Conservation (phyloP, 2,329 filamentous ascomycete species). For the Fusarium tuaranense region DNA sequence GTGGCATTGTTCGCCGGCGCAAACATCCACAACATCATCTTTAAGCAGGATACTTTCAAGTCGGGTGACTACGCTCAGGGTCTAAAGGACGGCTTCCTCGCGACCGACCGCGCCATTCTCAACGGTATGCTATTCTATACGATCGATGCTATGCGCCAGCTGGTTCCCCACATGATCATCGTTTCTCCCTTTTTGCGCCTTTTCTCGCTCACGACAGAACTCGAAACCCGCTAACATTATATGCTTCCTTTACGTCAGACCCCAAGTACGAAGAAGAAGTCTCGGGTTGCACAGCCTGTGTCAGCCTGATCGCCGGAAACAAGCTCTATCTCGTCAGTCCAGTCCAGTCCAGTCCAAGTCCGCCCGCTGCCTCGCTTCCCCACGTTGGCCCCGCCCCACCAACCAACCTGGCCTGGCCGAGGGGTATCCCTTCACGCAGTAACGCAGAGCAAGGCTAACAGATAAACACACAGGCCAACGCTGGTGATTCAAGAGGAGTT, state of each 20-base stretch:
- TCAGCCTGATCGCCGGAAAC: conserved; percentile 86
- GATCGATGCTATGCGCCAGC: conserved; percentile 57
- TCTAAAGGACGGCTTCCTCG: conserved; percentile 95
- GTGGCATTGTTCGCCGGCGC: conserved; percentile 94
- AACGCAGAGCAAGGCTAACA: conserved; percentile 30
- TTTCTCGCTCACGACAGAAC: neutral
- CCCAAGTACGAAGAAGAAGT: conserved; percentile 98
- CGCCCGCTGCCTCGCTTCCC: conserved; percentile 23
- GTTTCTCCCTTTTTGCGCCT: neutral
- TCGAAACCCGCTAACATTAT: conserved; percentile 22
- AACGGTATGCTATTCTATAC: conserved; percentile 66
- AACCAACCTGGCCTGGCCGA: conserved; percentile 13
- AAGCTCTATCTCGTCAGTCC: conserved; percentile 91
- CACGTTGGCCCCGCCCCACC: conserved; percentile 27
- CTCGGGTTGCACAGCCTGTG: conserved; percentile 96
- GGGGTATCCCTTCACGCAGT: conserved; percentile 17
- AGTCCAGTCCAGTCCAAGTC: conserved; percentile 45
- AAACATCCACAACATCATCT: conserved; percentile 92
- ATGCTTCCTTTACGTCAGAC: conserved; percentile 66
- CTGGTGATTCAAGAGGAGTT: conserved; percentile 94
- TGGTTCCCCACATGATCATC: conserved; percentile 17
- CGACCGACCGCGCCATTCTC: conserved; percentile 94
- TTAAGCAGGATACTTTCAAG: conserved; percentile 95
- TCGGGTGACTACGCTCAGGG: conserved; percentile 93
- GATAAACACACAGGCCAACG: conserved; percentile 78